A percentile compares a stretch with the other conserved stretches of the same genome.
Conservation (phyloP, 2,329 filamentous ascomycete species). For the Rhytidhysteron rufulum region DNA sequence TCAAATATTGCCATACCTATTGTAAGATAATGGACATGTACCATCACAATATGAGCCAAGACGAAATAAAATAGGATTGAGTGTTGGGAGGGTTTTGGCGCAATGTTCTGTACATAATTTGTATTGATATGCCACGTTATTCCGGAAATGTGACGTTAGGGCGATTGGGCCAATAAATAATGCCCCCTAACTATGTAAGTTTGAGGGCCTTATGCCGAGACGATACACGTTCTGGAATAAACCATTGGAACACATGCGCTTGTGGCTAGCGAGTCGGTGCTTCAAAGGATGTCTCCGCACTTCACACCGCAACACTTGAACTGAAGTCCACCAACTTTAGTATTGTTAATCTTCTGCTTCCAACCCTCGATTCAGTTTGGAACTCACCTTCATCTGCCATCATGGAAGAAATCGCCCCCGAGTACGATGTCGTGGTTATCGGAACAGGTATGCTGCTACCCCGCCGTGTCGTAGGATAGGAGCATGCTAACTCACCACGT, state of each 20-base stretch:
- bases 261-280: conserved; percentile 21
- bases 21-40: too few species aligned
- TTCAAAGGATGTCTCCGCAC: conserved; percentile 19
- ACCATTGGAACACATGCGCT: neutral
- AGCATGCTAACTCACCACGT: conserved; percentile 23
- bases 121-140: too few species aligned
- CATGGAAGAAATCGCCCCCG: conserved; percentile 98
- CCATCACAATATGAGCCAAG: too few species aligned
- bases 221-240: conserved; percentile 4
- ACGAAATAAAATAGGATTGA: too few species aligned
- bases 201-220: too few species aligned
- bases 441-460: conserved; percentile 75
- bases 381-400: conserved; percentile 18
- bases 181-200: too few species aligned
- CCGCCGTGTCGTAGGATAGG: conserved; percentile 31
- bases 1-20: too few species aligned
- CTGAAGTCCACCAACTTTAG: neutral
- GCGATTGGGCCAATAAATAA: too few species aligned
- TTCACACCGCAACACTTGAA: conserved; percentile 14
- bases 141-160: too few species aligned
- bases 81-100: too few species aligned
- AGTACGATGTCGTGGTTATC: conserved; percentile 98
- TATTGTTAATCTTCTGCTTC: conserved; percentile 6
- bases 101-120: too few species aligned
- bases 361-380: conserved; percentile 4